Evolutionary conservation across 768 basidiomycete species (phyloP).

Genomic region (Pleurotus pulmonarius): DNA sequence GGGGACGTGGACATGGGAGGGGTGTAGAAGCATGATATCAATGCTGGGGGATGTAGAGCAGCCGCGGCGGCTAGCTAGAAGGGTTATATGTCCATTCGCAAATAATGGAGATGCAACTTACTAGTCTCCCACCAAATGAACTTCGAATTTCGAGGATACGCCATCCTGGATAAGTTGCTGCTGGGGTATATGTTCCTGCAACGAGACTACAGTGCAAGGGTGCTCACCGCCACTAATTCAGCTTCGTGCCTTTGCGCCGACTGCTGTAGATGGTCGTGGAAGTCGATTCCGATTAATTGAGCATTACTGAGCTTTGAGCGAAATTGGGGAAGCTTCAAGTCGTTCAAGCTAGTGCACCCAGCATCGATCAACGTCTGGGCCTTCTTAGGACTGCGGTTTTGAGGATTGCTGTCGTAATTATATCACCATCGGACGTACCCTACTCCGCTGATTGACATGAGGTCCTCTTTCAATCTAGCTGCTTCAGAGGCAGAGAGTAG

Average conservation of each 20-base stretch:
- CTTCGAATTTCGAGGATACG: slow-evolving; percentile 44
- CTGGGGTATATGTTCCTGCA: not conserved
- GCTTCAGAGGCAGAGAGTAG: not conserved
- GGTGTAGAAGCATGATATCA: slow-evolving; percentile 42
- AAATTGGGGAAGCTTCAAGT: slow-evolving; percentile 37
- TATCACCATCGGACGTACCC: not conserved
- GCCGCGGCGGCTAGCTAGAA: slow-evolving; percentile 46
- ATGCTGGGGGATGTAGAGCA: slow-evolving; percentile 29
- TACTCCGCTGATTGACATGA: slow-evolving; percentile 1
- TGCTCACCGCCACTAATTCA: slow-evolving; percentile 41
- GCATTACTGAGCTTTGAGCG: slow-evolving; percentile 29
- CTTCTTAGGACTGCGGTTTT: slow-evolving; percentile 22
- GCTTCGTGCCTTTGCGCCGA: slow-evolving; percentile 37
- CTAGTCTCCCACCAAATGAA: slow-evolving; percentile 54
- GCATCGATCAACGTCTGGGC: slow-evolving; percentile 45
- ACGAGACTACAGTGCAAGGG: not conserved
- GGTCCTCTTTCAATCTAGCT: not conserved
- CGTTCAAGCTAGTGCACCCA: slow-evolving; percentile 42
- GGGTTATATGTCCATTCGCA: not conserved
- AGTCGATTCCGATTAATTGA: slow-evolving; percentile 37
- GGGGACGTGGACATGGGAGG: slow-evolving; percentile 39
- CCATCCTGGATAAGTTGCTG: slow-evolving; percentile 49
- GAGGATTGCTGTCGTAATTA: too few relatives aligned
- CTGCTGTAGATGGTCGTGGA: slow-evolving; percentile 32
- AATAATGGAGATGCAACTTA: slow-evolving; percentile 27